These are phyloP conservation scores for Exophiala xenobiotica DNA, from an alignment of 2,329 filamentous ascomycete genomes.

Conservation along the genomic window DNA sequence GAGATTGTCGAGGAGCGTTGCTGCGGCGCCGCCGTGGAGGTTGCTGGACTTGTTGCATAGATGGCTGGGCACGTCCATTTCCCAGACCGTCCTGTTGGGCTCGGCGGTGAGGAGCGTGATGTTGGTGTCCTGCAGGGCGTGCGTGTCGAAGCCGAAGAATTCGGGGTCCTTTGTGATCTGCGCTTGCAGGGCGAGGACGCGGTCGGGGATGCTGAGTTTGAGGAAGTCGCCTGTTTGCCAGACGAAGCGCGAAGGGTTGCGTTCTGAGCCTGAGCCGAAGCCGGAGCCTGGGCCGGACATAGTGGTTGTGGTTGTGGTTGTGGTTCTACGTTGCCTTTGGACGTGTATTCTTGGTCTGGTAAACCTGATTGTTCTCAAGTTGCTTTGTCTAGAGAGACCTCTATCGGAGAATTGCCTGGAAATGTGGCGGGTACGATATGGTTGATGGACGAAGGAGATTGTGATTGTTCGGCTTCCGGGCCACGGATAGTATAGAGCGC, in stretches of 20 bases:
- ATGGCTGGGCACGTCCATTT: constrained; percentile 15
- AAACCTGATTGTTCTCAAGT: not conserved
- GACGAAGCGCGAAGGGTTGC: constrained; percentile 5
- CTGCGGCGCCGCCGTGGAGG: constrained; percentile 47
- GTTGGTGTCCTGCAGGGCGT: constrained; percentile 7
- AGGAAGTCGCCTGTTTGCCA: constrained; percentile 11
- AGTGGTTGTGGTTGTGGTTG: too few relatives aligned
- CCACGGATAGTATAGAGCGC: too few relatives aligned
- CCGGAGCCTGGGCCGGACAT: too few relatives aligned
- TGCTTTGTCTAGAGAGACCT: too few relatives aligned
- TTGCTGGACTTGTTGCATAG: constrained; percentile 26
- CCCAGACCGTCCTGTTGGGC: constrained; percentile 21
- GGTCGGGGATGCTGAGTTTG: constrained; percentile 15
- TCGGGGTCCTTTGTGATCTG: constrained; percentile 16
- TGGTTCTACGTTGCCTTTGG: not conserved
- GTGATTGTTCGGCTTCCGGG: not conserved
- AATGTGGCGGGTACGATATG: too few relatives aligned
- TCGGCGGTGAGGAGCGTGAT: constrained; percentile 16
- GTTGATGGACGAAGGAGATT: too few relatives aligned
- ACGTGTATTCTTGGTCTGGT: not conserved
- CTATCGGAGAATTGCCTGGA: too few relatives aligned
- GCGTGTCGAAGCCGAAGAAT: constrained; percentile 24
- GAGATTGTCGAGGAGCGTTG: constrained; percentile 66
- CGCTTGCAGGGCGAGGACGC: constrained; percentile 14
- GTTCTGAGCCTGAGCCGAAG: too few relatives aligned